Percentiles rank a stretch among this genome's conserved stretches.
These are phyloP conservation scores for Pseudopyricularia javanii DNA, from an alignment of 2,329 filamentous ascomycete species.

Conservation along the genomic window DNA sequence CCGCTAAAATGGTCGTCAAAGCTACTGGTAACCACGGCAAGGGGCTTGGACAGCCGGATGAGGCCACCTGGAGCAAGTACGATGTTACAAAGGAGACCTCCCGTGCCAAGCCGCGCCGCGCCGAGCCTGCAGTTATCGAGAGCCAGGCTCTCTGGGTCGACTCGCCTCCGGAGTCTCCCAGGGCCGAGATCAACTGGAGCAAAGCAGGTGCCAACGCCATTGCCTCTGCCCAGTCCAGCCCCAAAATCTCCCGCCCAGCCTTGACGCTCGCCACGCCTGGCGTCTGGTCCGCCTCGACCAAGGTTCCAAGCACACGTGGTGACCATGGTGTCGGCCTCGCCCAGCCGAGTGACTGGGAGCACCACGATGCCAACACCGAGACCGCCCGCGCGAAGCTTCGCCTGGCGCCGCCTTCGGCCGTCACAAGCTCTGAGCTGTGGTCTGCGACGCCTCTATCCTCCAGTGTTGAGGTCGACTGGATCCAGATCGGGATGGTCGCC, in stretches of 20 bases:
- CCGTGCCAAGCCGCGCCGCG: conserved; percentile 16
- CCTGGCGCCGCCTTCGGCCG: conserved; percentile 12
- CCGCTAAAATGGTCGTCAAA: not conserved
- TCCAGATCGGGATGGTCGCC: not conserved
- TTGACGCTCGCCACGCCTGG: not conserved
- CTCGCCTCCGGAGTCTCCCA: not conserved
- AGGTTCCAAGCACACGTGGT: not conserved
- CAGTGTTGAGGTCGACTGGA: not conserved
- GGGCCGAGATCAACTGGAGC: not conserved
- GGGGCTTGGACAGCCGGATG: conserved; percentile 7
- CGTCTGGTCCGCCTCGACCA: not conserved
- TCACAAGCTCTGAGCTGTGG: conserved; percentile 14
- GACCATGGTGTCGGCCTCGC: conserved; percentile 14
- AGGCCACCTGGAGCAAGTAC: conserved; percentile 14
- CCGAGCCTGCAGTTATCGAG: conserved; percentile 17
- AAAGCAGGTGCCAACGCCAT: not conserved
- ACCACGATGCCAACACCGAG: conserved; percentile 13
- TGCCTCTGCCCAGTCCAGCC: not conserved
- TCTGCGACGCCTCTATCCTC: not conserved
- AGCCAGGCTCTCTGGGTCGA: conserved; percentile 5
- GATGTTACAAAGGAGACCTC: conserved; percentile 12
- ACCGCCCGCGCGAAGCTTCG: conserved; percentile 15
- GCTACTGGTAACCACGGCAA: conserved; percentile 3
- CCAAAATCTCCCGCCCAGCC: not conserved
- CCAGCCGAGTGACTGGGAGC: conserved; percentile 23